A percentile compares a stretch with the other conserved stretches of the same genome.
Conservation (phyloP, 768 basidiomycete species). For the Coprinopsis strossmayeri region DNA sequence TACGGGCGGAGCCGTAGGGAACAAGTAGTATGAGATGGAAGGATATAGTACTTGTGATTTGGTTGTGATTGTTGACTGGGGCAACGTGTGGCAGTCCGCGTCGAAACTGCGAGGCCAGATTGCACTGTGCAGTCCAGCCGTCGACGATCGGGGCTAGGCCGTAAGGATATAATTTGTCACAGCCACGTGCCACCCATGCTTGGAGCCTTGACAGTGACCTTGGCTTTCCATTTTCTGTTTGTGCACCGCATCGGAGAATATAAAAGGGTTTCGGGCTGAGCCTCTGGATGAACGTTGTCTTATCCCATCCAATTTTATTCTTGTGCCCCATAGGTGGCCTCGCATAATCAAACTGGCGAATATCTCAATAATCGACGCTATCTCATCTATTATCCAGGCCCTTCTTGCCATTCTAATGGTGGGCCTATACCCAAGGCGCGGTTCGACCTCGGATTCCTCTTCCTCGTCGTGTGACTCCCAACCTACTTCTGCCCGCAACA, state of each 20-base stretch:
- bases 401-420: background rate
- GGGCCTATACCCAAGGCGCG: background rate
- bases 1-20: no score
- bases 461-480: slow-evolving; percentile 1
- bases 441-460: background rate
- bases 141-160: no score
- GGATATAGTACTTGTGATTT: no score
- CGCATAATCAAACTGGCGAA: slow-evolving; percentile 5
- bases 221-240: background rate
- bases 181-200: background rate
- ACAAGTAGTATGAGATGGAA: no score
- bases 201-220: background rate
- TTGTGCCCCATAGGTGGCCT: no score
- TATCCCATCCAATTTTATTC: no score
- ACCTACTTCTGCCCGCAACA: background rate
- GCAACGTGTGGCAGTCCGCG: background rate
- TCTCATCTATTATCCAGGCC: slow-evolving; percentile 1
- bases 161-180: background rate
- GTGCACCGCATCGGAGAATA: background rate
- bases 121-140: no score
- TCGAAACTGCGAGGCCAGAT: background rate
- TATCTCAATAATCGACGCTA: background rate
- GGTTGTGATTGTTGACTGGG: no score
- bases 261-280: no score
- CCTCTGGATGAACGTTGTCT: no score